Evolutionary conservation across 768 basidiomycete species (phyloP), one percentile per base, ranked within the genome.

Genomic region (Candolleomyces efflorescens): DNA sequence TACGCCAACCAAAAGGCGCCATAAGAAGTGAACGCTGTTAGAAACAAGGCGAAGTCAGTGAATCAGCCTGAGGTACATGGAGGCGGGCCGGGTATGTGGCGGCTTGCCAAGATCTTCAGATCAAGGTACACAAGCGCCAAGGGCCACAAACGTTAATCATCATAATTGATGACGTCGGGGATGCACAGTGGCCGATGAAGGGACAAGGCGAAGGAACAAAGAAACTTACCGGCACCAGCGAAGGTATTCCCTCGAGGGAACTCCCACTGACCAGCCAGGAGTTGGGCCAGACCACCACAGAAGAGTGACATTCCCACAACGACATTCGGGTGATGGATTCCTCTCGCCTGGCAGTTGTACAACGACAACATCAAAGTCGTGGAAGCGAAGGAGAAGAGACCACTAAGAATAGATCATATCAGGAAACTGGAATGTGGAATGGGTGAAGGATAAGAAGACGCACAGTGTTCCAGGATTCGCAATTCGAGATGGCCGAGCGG

Each of bases 1-100:
- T 83, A 94, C 4, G 91, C 91, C 74, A 94, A 75, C 92, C 92
- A 94, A 78, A 94, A 94, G 2, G 85, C 89, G 22, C 92, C 92
- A 60, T 89, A 94, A 1, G 87, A 87, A 0, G 83, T 77, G 78
- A 93, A 94, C 0, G 90, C 91, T 89, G 63, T 26, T 52, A 60
- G 41, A 18, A 38, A 53, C 9, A 20, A 17, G 9, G 17, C 24
- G 24, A 39, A 11, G 45, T 55, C 38, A 55, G 51, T 20, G 36
- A 39, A 38, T 37, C 36, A 38, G 15, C 20, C 23, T 36, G 48
- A 17, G 38, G 37, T 48, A 43, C 24, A 23, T 53, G 23, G 54
- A 24, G 22, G 37, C 26, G 49, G 27, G 22, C 18, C 24, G n/a
- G 27, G 46, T 32, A 32, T 32, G 32, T 32, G 32, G 27, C 32